Evolutionary conservation across 768 basidiomycete genomes (phyloP).

Genomic region (Mycena latifolia): DNA sequence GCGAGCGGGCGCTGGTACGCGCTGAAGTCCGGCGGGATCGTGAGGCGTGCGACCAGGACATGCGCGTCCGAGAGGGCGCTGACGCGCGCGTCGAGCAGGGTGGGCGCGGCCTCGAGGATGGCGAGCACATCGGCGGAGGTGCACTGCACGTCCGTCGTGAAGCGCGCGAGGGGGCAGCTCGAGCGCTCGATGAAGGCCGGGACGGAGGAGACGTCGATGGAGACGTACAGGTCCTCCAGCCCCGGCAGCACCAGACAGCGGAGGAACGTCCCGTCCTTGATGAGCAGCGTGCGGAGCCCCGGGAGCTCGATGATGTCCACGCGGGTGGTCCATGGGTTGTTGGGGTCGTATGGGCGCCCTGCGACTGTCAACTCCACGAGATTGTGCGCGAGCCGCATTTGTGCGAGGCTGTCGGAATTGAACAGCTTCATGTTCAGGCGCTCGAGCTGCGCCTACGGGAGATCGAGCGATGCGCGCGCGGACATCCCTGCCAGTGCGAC

Average conservation of each 20-base stretch:
- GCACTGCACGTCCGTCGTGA: constrained; percentile 20
- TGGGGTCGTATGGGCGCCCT: constrained; percentile 8
- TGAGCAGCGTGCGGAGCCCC: constrained; percentile 11
- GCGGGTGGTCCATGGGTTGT: not conserved
- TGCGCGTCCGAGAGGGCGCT: constrained; percentile 2
- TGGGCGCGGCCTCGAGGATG: constrained; percentile 2
- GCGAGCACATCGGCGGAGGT: constrained; percentile 1
- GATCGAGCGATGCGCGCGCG: not conserved
- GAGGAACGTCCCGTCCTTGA: constrained; percentile 17
- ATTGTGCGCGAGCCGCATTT: constrained; percentile 3
- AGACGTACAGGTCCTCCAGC: constrained; percentile 19
- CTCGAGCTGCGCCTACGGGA: constrained; percentile 18
- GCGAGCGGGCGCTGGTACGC: constrained; percentile 12
- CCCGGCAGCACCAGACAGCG: constrained; percentile 3
- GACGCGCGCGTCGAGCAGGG: not conserved
- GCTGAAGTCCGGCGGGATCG: not conserved
- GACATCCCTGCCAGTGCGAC: constrained; percentile 9
- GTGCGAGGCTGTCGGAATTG: not conserved
- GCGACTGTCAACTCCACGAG: constrained; percentile 11
- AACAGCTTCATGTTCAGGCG: constrained; percentile 15
- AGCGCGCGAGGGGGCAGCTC: not conserved
- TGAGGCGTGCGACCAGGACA: not conserved
- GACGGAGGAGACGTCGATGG: constrained; percentile 18
- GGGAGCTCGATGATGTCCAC: constrained; percentile 4
- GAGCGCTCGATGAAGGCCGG: constrained; percentile 19